Evolutionary conservation across 768 basidiomycete species (phyloP), one percentile per base, ranked within the genome.

Genomic region (Boletus vermiculosoides): DNA sequence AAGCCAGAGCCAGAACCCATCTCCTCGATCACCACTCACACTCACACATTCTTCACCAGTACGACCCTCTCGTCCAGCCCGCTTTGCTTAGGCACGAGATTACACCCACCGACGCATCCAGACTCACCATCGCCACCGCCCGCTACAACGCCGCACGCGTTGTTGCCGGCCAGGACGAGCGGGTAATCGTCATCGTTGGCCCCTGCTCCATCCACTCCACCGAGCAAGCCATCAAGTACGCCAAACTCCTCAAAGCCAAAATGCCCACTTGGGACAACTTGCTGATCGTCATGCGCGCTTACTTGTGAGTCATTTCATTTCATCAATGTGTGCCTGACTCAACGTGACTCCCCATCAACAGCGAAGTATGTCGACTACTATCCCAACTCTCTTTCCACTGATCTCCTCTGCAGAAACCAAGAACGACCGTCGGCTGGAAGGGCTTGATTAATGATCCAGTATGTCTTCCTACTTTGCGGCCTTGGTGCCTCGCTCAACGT

Each of bases 381-480:
- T 16, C 18, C 16, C n/a, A 47, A 15, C 6, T 4, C 13, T 41
- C 18, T 20, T 18, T 55, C 20, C 0, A 18, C 61, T 72, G 7
- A 72, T 37, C 25, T 16, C 22, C 18, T 48, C 28, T 50, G 18
- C 71, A 96, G 84, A 96, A 98, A 86, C 97, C 94, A 0, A 83
- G 96, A 55, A 98, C 96, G 30, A 98, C 94, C 2, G 94, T 98
- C 47, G 95, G 95, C 64, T 98, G 92, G 92, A 98, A 99, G 77
- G 97, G 96, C 39, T 80, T 92, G 66, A 90, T 90, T 70, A 93
- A 93, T 71, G 96, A 98, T 74, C 95, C 95, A 2, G 71, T 72
- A 55, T 30, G 70, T 54, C 16, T 13, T 25, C n/a, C 1, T 45
- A 1, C n/a, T 4, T 20, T 11, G 5, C 4, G 1, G 6, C 12